A percentile compares a stretch with the other conserved stretches of the same genome.
Conservation (phyloP, 345 rosid species). For the Balakata baccata region DNA sequence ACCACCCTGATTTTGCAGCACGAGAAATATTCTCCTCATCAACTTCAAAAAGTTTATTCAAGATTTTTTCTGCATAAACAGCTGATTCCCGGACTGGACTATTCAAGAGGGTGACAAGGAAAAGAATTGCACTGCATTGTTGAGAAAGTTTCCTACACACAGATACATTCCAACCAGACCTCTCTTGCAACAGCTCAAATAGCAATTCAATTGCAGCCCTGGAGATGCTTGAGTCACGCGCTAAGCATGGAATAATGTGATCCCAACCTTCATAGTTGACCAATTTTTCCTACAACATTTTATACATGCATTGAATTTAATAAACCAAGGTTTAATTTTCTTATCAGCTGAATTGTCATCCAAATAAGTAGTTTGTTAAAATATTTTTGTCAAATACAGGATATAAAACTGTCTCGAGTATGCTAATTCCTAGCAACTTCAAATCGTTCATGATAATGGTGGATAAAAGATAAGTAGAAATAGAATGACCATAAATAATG, state of each 20-base stretch:
- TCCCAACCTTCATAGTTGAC: conserved; percentile 50
- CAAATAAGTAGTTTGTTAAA: not conserved
- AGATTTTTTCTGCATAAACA: conserved; percentile 43
- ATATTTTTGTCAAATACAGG: not conserved
- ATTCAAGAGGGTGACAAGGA: conserved; percentile 56
- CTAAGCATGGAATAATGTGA: conserved; percentile 54
- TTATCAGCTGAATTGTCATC: not conserved
- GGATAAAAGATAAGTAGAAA: not conserved
- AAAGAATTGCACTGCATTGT: conserved; percentile 45
- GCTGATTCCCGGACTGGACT: conserved; percentile 54
- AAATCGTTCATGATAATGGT: not conserved
- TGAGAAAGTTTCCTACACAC: conserved; percentile 53
- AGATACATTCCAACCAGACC: conserved; percentile 55
- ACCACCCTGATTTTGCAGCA: conserved; percentile 64
- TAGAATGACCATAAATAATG: not conserved
- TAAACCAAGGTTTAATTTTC: not conserved
- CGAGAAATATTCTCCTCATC: conserved; percentile 52
- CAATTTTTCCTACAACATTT: conserved; percentile 46
- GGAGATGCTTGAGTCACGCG: conserved; percentile 47
- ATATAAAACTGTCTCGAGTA: not conserved
- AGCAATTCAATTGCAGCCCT: conserved; percentile 58
- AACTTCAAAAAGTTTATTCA: conserved; percentile 48
- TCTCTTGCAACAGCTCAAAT: conserved; percentile 54
- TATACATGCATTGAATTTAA: conserved; percentile 9
- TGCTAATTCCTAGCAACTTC: conserved; percentile 1